These are phyloP conservation scores for Curvularia sp. DNA, from an alignment of 2,329 filamentous ascomycete genomes.

Conservation along the genomic window DNA sequence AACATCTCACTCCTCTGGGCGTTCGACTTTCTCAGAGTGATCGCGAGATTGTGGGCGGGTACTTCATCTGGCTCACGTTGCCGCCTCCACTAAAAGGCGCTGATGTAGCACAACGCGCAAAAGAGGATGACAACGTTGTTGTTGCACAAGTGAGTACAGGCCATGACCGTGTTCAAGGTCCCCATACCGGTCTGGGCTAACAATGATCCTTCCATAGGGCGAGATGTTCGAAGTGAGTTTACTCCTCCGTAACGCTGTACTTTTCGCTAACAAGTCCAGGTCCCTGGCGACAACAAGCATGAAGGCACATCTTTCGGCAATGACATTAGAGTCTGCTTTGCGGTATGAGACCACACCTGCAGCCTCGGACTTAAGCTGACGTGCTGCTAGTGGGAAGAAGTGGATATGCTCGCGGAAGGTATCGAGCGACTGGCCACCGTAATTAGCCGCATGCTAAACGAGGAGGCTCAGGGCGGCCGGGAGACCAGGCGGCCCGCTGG, in stretches of 20 bases:
- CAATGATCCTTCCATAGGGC: constrained; percentile 57
- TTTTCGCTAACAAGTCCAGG: constrained; percentile 31
- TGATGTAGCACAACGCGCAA: constrained; percentile 64
- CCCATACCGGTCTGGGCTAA: constrained; percentile 26
- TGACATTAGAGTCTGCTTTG: constrained; percentile 52
- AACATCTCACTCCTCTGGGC: constrained; percentile 68
- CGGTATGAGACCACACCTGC: constrained; percentile 22
- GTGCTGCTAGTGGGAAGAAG: constrained; percentile 62
- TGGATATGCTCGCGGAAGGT: constrained; percentile 70
- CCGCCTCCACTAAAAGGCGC: constrained; percentile 61
- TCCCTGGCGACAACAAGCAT: constrained; percentile 55
- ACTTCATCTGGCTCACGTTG: constrained; percentile 82
- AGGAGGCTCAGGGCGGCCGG: constrained; percentile 28
- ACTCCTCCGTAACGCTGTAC: constrained; percentile 51
- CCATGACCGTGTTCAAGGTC: constrained; percentile 5
- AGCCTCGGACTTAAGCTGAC: constrained; percentile 14
- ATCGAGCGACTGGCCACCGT: constrained; percentile 67
- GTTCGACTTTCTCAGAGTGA: constrained; percentile 57
- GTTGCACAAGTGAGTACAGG: constrained; percentile 60
- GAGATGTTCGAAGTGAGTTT: constrained; percentile 66
- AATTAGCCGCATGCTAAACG: constrained; percentile 50
- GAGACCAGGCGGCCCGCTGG: constrained; percentile 19
- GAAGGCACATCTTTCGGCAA: constrained; percentile 62
- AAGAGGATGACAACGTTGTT: constrained; percentile 69
- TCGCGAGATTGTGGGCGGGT: constrained; percentile 72